Percentiles rank a stretch among this genome's conserved stretches.
Evolutionary conservation across 2,329 filamentous ascomycete species (phyloP).

Genomic region (Colletotrichum sublineola): DNA sequence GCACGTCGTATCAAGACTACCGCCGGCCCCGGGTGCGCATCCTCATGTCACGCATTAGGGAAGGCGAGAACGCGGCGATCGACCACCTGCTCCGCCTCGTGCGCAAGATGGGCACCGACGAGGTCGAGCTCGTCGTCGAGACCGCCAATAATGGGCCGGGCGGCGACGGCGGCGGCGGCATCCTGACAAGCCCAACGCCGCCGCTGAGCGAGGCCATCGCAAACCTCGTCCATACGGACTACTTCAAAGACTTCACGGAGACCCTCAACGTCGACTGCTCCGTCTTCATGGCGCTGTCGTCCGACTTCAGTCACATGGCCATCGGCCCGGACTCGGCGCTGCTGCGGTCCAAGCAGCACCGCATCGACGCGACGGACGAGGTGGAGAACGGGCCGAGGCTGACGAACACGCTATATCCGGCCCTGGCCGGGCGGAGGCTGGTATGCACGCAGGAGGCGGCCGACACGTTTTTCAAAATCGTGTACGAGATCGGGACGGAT

Average conservation of each 20-base stretch:
- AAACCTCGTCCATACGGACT: slow-evolving; percentile 49
- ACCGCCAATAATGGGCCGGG: slow-evolving; percentile 40
- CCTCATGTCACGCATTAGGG: slow-evolving; percentile 51
- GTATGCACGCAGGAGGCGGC: slow-evolving; percentile 56
- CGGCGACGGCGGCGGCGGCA: background rate
- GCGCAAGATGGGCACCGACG: slow-evolving; percentile 48
- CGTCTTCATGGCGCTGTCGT: slow-evolving; percentile 56
- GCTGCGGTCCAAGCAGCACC: slow-evolving; percentile 51
- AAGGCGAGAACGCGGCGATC: slow-evolving; percentile 48
- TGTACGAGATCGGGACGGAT: slow-evolving; percentile 54
- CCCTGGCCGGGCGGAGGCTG: slow-evolving; percentile 50
- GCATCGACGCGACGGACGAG: slow-evolving; percentile 53
- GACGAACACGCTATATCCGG: slow-evolving; percentile 50
- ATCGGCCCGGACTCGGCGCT: slow-evolving; percentile 46
- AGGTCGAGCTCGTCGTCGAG: slow-evolving; percentile 52
- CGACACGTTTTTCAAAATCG: slow-evolving; percentile 54
- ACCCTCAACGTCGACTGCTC: slow-evolving; percentile 59
- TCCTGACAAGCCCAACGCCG: slow-evolving; percentile 46
- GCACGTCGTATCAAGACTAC: slow-evolving; percentile 53
- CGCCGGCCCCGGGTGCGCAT: slow-evolving; percentile 53
- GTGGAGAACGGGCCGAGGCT: slow-evolving; percentile 43
- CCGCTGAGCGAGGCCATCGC: slow-evolving; percentile 47
- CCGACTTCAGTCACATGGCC: slow-evolving; percentile 54
- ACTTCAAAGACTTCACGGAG: slow-evolving; percentile 50
- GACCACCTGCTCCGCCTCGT: slow-evolving; percentile 50